Evolutionary conservation across 2,329 filamentous ascomycete species (phyloP).

Genomic region (Trichoderma oligosporum): DNA sequence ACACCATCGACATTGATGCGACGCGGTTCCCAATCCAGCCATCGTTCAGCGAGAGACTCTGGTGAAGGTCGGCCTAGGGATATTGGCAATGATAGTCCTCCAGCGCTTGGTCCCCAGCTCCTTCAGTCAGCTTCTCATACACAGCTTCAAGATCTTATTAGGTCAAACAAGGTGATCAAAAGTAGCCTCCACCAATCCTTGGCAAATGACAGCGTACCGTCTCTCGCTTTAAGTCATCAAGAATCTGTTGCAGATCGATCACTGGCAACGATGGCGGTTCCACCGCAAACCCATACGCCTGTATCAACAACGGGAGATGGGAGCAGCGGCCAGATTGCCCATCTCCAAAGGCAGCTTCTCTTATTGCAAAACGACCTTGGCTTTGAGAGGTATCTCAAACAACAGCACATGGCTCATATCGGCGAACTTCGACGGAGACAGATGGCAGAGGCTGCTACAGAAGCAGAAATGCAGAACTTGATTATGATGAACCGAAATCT

Average conservation of each 20-base stretch:
- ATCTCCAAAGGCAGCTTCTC: constrained; percentile 70
- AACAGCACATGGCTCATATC: constrained; percentile 78
- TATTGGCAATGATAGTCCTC: constrained; percentile 52
- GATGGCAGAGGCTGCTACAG: constrained; percentile 70
- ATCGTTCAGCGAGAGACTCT: constrained; percentile 48
- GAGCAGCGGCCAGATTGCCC: constrained; percentile 42
- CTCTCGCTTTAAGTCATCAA: constrained; percentile 49
- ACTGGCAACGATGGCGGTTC: constrained; percentile 28
- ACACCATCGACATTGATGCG: constrained; percentile 38
- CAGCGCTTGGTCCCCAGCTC: constrained; percentile 54
- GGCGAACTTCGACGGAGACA: constrained; percentile 72
- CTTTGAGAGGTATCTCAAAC: constrained; percentile 79
- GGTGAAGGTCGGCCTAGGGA: constrained; percentile 37
- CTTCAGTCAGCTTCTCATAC: constrained; percentile 48
- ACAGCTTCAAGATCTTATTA: constrained; percentile 57
- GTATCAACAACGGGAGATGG: constrained; percentile 33
- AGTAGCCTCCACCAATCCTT: constrained; percentile 53
- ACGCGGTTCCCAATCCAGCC: constrained; percentile 48
- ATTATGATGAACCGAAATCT: constrained; percentile 72
- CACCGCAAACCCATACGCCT: constrained; percentile 28
- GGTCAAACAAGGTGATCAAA: constrained; percentile 57
- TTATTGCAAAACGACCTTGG: constrained; percentile 75
- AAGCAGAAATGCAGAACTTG: constrained; percentile 78
- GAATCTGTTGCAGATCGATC: constrained; percentile 43
- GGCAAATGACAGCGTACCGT: constrained; percentile 56